Evolutionary conservation across 228 moss, liverwort and hornwort genomes (phyloP), one percentile per base, ranked within the genome.

Genomic region (Sphagnum magellanicum): DNA sequence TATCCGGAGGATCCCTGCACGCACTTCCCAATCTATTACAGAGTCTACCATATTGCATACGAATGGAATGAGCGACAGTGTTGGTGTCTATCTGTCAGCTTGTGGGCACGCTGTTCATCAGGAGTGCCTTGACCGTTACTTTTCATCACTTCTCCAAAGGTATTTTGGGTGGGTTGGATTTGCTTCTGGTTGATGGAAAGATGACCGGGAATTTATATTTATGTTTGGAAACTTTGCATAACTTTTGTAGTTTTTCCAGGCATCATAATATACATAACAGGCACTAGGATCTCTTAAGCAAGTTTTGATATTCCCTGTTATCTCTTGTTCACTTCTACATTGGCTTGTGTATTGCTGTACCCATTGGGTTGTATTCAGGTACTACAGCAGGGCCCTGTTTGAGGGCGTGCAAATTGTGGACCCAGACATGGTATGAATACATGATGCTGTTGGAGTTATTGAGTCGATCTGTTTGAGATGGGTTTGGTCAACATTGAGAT

Each of bases 61-160:
- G 47, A 73, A 80, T 63, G 89, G 86, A 69, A 83, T 82, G 75
- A 83, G 75, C 63, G 92, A 92, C 77, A 76, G 73, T 59, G 79
- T 85, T 66, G 94, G 94, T 68, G 82, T 95, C 51, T 85, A 87
- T 73, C 72, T 95, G 71, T 95, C 94, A 50, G 88, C 94, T 72
- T 95, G 94, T 84, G 94, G 94, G 50, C 94, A 95, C 74, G 94
- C 94, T 60, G 90, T 95, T 74, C 94, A 95, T 77, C 92, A 95
- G 71, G 94, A 95, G 53, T 95, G 94, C 58, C 85, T 90, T 62
- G 94, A 92, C 71, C 92, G 92, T 66, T 95, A 95, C 82, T 87
- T 92, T 55, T 78, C 87, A 61, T 92, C 92, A 63, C 83, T 95
- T 65, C 78, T 85, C 68, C 88, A 95, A 74, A 95, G 94, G 94